Conservation (phyloP, 2,329 filamentous ascomycete species). For the Dactylellina cionopaga region DNA sequence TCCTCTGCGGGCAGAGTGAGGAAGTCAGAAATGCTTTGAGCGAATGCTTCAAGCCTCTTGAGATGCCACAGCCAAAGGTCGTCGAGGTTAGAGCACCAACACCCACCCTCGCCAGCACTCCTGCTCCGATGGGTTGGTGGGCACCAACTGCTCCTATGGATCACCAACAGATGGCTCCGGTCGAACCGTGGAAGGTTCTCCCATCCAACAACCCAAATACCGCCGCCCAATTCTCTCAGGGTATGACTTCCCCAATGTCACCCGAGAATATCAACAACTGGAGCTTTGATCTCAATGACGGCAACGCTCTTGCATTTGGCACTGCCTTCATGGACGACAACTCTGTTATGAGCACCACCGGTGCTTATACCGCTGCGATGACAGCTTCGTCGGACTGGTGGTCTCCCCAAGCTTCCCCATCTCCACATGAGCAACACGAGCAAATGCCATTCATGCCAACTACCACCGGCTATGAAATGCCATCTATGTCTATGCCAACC, state of each 20-base stretch:
- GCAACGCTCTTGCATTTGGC: slow-evolving; percentile 45
- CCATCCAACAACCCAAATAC: slow-evolving; percentile 70
- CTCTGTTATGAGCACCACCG: slow-evolving; percentile 62
- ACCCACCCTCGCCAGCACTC: slow-evolving; percentile 79
- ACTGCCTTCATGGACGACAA: slow-evolving; percentile 57
- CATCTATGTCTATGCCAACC: slow-evolving; percentile 36
- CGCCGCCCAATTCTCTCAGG: slow-evolving; percentile 27
- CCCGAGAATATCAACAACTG: slow-evolving; percentile 55
- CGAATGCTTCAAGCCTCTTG: slow-evolving; percentile 84
- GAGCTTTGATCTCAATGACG: slow-evolving; percentile 45
- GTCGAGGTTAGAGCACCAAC: slow-evolving; percentile 85
- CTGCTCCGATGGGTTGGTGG: slow-evolving; percentile 80
- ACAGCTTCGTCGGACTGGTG: slow-evolving; percentile 50
- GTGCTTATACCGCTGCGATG: slow-evolving; percentile 57
- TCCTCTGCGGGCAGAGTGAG: slow-evolving; percentile 88
- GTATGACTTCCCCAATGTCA: slow-evolving; percentile 54
- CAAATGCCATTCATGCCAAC: slow-evolving; percentile 46
- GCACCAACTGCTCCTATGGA: slow-evolving; percentile 70
- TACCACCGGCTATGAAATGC: slow-evolving; percentile 49
- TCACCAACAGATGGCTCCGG: slow-evolving; percentile 65
- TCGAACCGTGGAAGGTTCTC: slow-evolving; percentile 90
- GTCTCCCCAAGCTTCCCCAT: slow-evolving; percentile 51
- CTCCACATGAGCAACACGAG: slow-evolving; percentile 48
- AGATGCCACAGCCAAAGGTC: slow-evolving; percentile 85
- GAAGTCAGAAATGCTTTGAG: slow-evolving; percentile 90